phyloP scores from a whole-genome alignment of 2,329 filamentous ascomycete species.

The Fusarium buharicum region DNA sequence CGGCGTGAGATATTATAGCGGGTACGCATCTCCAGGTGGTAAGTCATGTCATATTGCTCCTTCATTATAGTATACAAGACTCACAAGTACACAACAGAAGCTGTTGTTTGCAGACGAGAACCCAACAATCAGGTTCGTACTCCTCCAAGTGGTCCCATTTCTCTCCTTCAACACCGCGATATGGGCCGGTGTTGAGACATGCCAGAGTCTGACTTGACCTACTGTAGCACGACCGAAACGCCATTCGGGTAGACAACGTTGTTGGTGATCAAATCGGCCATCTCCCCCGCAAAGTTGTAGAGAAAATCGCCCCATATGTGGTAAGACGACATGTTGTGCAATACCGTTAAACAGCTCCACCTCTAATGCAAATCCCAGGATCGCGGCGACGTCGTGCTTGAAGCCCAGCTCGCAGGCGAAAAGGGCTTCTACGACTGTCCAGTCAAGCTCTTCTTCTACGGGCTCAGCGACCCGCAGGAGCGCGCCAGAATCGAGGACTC shows the following conservation, averaged over 20 bases:
- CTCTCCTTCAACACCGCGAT: not conserved
- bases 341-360: not conserved
- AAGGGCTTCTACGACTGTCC: constrained; percentile 79
- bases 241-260: constrained; percentile 82
- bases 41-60: not conserved
- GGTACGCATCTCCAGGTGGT: constrained; percentile 68
- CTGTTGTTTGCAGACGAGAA: constrained; percentile 71
- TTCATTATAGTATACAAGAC: not conserved
- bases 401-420: constrained; percentile 74
- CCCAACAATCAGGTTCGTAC: constrained; percentile 66
- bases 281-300: constrained; percentile 72
- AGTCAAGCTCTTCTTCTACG: constrained; percentile 74
- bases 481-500: constrained; percentile 66
- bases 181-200: not conserved
- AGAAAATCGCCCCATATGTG: constrained; percentile 79
- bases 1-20: constrained; percentile 69
- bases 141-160: constrained; percentile 26
- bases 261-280: constrained; percentile 81
- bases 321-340: constrained; percentile 53
- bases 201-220: constrained; percentile 5
- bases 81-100: constrained; percentile 51
- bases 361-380: constrained; percentile 58
- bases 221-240: constrained; percentile 73
- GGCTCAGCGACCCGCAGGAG: constrained; percentile 66
- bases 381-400: constrained; percentile 67